phyloP scores from a whole-genome alignment of 1,284 basidiomycete species.

The Macrocystidia cucumis region DNA sequence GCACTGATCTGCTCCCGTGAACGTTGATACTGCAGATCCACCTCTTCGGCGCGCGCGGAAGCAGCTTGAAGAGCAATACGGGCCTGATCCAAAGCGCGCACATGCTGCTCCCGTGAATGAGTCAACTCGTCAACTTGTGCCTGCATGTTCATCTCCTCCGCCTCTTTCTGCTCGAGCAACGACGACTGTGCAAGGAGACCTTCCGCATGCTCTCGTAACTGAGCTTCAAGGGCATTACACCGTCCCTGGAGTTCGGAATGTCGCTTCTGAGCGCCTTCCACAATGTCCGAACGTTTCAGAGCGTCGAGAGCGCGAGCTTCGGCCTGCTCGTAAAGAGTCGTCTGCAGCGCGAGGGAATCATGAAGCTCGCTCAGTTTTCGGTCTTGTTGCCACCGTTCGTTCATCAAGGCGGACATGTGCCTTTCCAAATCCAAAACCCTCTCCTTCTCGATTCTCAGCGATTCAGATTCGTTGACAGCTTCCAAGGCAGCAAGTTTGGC shows the following conservation, averaged over 20 bases:
- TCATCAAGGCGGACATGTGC: conserved; percentile 60
- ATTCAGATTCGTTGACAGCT: conserved; percentile 56
- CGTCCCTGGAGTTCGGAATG: conserved; percentile 71
- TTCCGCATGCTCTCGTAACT: conserved; percentile 76
- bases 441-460: conserved; percentile 73
- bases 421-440: conserved; percentile 78
- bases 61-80: conserved; percentile 73
- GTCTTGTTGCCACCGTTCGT: conserved; percentile 62
- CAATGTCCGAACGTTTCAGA: conserved; percentile 70
- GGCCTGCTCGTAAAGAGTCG: conserved; percentile 71
- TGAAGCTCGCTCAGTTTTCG: conserved; percentile 67
- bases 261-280: conserved; percentile 79
- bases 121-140: conserved; percentile 68
- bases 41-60: conserved; percentile 72
- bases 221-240: conserved; percentile 54
- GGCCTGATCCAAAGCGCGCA: conserved; percentile 82
- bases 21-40: conserved; percentile 70
- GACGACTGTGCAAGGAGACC: conserved; percentile 72
- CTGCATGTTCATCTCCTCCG: conserved; percentile 65
- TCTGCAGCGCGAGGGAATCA: conserved; percentile 71
- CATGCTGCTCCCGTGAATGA: conserved; percentile 72
- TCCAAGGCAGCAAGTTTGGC: conserved; percentile 90
- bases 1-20: conserved; percentile 59
- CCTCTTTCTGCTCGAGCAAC: conserved; percentile 71
- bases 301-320: conserved; percentile 81